These are phyloP conservation scores for Entonaema liquescens DNA, from an alignment of 495 filamentous ascomycete genomes.

Conservation along the genomic window DNA sequence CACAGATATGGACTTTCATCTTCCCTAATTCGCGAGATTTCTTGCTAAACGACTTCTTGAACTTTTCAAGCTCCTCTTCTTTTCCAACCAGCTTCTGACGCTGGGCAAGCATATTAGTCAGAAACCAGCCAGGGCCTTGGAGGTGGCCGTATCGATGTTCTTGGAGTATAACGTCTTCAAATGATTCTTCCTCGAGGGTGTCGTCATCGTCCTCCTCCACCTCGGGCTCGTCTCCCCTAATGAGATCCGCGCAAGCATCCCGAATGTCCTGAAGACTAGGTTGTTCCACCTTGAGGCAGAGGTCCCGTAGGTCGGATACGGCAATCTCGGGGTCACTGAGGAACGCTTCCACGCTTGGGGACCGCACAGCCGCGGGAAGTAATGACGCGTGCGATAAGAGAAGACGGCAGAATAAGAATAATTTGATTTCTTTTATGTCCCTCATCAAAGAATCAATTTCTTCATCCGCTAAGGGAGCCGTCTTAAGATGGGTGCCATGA, in stretches of 20 bases:
- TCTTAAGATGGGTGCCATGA: conserved; percentile 45
- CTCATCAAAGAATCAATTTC: conserved; percentile 54
- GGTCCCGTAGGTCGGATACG: conserved; percentile 56
- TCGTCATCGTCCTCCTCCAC: conserved; percentile 39
- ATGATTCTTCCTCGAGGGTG: conserved; percentile 23
- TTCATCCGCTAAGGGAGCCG: conserved; percentile 51
- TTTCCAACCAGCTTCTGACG: conserved; percentile 23
- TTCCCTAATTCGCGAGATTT: conserved; percentile 41
- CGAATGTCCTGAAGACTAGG: conserved; percentile 58
- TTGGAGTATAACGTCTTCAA: conserved; percentile 40
- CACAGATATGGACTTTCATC: conserved; percentile 60
- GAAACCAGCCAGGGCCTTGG: conserved; percentile 27
- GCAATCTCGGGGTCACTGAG: conserved; percentile 53
- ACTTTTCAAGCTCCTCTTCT: conserved; percentile 3
- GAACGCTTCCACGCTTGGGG: conserved; percentile 58
- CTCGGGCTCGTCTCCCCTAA: conserved; percentile 50
- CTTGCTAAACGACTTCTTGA: conserved; percentile 16
- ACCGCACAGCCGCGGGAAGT: conserved; percentile 54
- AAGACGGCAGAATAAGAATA: conserved; percentile 60
- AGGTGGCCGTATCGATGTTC: conserved; percentile 38
- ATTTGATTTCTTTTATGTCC: conserved; percentile 60
- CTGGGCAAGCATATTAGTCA: conserved; percentile 22
- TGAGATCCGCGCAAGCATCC: conserved; percentile 63
- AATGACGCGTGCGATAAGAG: conserved; percentile 58
- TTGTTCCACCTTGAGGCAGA: conserved; percentile 58